phyloP scores from a whole-genome alignment of 2,329 filamentous ascomycete genomes.

The Neofusicoccum ribis region DNA sequence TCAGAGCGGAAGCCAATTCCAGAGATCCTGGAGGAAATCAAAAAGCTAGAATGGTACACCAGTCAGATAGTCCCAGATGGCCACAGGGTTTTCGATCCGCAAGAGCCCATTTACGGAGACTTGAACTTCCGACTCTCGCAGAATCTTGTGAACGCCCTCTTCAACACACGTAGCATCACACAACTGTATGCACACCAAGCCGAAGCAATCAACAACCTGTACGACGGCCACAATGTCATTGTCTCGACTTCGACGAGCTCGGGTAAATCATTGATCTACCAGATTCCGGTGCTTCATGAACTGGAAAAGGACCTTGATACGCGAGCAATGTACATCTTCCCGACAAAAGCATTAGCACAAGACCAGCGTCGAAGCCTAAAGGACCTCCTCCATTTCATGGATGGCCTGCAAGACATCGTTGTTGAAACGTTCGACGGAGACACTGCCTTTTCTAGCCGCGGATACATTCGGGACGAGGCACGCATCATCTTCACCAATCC shows the following conservation, averaged over 20 bases:
- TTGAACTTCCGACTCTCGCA: conserved; percentile 86
- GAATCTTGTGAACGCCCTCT: conserved; percentile 89
- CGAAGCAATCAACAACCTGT: conserved; percentile 85
- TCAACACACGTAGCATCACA: conserved; percentile 85
- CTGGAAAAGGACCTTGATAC: conserved; percentile 75
- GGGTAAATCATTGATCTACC: conserved; percentile 97
- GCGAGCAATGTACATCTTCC: conserved; percentile 96
- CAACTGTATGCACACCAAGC: conserved; percentile 89
- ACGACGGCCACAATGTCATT: conserved; percentile 82
- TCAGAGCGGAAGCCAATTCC: conserved; percentile 76
- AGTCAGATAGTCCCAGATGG: conserved; percentile 92
- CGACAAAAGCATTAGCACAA: conserved; percentile 93
- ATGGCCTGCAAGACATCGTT: conserved; percentile 69
- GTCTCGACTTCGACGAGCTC: conserved; percentile 94
- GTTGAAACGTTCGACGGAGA: conserved; percentile 97
- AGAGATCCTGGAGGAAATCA: conserved; percentile 83
- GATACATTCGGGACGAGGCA: conserved; percentile 80
- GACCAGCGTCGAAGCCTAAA: conserved; percentile 88
- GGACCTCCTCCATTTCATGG: conserved; percentile 79
- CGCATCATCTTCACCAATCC: conserved; percentile 97
- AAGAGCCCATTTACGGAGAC: conserved; percentile 78
- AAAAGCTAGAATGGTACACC: conserved; percentile 81
- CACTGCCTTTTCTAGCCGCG: conserved; percentile 78
- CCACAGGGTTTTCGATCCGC: conserved; percentile 85
- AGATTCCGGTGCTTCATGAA: conserved; percentile 85